Conservation (phyloP, 2,329 filamentous ascomycete species). For the Ceratocystis ficicola region DNA sequence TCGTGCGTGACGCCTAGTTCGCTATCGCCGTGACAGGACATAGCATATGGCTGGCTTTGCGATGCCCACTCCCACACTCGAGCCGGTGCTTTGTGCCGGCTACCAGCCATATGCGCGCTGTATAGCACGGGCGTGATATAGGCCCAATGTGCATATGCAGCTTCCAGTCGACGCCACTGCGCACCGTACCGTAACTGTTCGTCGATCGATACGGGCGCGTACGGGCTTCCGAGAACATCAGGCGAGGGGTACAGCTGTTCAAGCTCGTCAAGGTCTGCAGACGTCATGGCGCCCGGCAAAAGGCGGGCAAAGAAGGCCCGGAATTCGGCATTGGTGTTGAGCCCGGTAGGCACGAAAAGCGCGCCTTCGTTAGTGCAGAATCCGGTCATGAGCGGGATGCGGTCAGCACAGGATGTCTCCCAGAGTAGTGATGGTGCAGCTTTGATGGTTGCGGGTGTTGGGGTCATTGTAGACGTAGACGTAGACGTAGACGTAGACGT, state of each 20-base stretch:
- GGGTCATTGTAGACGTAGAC: conserved; percentile 35
- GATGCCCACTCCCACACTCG: conserved; percentile 51
- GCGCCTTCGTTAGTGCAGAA: conserved; percentile 61
- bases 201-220: conserved; percentile 32
- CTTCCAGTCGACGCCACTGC: conserved; percentile 47
- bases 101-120: conserved; percentile 36
- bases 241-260: conserved; percentile 53
- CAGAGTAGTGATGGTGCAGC: conserved; percentile 36
- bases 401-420: conserved; percentile 35
- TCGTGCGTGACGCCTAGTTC: conserved; percentile 35
- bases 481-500: too few species aligned
- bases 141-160: conserved; percentile 51
- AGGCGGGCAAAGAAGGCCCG: conserved; percentile 48
- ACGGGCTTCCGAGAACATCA: conserved; percentile 28
- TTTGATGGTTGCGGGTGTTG: conserved; percentile 29
- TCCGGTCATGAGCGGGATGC: conserved; percentile 44
- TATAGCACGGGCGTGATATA: conserved; percentile 54
- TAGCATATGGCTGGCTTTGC: conserved; percentile 29
- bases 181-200: conserved; percentile 30
- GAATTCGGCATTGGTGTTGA: conserved; percentile 41
- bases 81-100: conserved; percentile 24
- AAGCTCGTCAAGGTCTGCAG: conserved; percentile 42
- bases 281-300: conserved; percentile 43
- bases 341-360: conserved; percentile 44
- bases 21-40: conserved; percentile 40